Conservation (phyloP, 2,329 filamentous ascomycete genomes). For the Diaporthe vaccinii region DNA sequence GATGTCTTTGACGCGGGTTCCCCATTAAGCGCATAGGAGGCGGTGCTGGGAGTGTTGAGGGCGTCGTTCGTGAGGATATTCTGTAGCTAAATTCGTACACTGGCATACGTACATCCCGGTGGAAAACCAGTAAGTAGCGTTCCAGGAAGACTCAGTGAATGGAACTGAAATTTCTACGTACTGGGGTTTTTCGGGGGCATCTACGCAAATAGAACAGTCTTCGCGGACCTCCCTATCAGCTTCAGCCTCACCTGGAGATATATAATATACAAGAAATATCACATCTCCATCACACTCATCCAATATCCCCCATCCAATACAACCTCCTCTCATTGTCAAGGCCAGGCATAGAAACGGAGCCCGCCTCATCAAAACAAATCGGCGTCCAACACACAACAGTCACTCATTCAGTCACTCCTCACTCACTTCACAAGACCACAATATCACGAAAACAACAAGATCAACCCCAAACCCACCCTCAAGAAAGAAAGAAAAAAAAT, state of each 20-base stretch:
- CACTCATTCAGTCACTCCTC: background rate
- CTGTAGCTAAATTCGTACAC: background rate
- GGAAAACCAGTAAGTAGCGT: no score
- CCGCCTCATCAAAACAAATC: background rate
- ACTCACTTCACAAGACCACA: no score
- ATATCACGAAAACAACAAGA: background rate
- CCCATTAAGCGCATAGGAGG: background rate
- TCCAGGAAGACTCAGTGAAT: background rate
- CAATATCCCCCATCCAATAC: background rate
- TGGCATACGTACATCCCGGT: slow-evolving; percentile 2
- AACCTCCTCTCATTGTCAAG: background rate
- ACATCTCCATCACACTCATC: background rate
- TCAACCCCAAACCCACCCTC: background rate
- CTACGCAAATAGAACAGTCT: background rate
- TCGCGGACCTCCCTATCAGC: background rate
- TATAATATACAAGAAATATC: background rate
- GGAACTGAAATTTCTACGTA: background rate
- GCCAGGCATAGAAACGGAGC: slow-evolving; percentile 10
- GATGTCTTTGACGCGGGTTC: background rate
- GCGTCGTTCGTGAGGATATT: background rate
- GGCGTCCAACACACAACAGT: background rate
- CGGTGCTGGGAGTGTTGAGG: background rate
- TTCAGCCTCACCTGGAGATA: background rate
- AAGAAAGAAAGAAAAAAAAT: background rate
- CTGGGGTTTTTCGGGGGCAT: background rate